A percentile compares a stretch with the other conserved stretches of the same genome.
These are phyloP conservation scores for Geosmithia flava DNA, from an alignment of 2,329 filamentous ascomycete species.

Conservation along the genomic window DNA sequence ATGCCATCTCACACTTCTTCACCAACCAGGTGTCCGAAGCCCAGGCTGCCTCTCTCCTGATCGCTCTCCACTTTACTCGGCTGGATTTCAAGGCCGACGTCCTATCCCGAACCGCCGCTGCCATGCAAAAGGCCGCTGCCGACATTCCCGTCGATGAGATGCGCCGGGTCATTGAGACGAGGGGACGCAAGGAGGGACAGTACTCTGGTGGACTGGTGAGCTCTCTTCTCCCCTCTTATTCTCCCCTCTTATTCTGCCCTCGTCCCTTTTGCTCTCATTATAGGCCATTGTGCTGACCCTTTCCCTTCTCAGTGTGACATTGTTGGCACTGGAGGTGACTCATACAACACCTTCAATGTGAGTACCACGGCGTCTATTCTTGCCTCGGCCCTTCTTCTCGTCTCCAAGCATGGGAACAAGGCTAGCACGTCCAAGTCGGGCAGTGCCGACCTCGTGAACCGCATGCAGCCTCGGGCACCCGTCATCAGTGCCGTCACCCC, in stretches of 20 bases:
- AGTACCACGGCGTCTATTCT: constrained; percentile 91
- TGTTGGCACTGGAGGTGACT: constrained; percentile 92
- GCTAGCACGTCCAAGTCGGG: constrained; percentile 93
- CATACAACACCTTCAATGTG: constrained; percentile 97
- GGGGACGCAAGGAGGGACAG: constrained; percentile 52
- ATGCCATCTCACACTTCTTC: constrained; percentile 86
- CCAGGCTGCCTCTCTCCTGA: constrained; percentile 77
- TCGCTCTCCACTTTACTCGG: constrained; percentile 82
- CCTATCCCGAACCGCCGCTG: constrained; percentile 68
- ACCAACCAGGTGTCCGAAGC: constrained; percentile 80
- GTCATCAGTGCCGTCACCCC: constrained; percentile 65
- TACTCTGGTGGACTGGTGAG: constrained; percentile 78
- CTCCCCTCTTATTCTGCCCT: background rate
- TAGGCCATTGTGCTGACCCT: background rate
- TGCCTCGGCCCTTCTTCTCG: constrained; percentile 69
- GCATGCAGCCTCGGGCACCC: constrained; percentile 59
- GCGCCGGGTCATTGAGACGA: constrained; percentile 43
- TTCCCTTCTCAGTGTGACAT: constrained; percentile 59
- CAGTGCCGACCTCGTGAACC: constrained; percentile 79
- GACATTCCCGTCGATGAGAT: constrained; percentile 56
- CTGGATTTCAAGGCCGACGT: constrained; percentile 77
- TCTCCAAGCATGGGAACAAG: constrained; percentile 93
- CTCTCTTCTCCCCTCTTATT: background rate
- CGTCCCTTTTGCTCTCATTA: background rate
- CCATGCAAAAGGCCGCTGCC: constrained; percentile 73